These are phyloP conservation scores for Backusella westeae DNA, from an alignment of 192 early-diverging fungal species.

Conservation along the genomic window DNA sequence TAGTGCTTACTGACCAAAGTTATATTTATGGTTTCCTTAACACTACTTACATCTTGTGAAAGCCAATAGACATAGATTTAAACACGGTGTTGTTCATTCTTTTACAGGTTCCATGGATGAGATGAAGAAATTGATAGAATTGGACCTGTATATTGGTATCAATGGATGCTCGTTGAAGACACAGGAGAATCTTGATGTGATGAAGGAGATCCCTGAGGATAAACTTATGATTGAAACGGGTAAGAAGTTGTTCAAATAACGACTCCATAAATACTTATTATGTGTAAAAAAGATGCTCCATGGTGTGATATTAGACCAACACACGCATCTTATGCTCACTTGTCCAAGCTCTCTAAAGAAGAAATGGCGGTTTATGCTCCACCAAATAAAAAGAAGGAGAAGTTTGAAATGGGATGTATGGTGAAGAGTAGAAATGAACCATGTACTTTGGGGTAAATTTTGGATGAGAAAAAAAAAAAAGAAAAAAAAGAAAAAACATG, in stretches of 20 bases:
- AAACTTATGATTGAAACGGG: slow-evolving; percentile 89
- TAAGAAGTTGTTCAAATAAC: neutral
- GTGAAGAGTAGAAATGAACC: slow-evolving; percentile 89
- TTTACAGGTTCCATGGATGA: slow-evolving; percentile 79
- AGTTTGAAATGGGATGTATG: slow-evolving; percentile 59
- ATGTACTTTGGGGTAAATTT: slow-evolving; percentile 59
- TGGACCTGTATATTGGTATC: slow-evolving; percentile 89
- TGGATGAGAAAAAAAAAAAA: too few species aligned
- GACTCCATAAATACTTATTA: neutral
- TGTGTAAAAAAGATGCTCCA: slow-evolving; percentile 63
- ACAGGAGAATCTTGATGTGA: slow-evolving; percentile 76
- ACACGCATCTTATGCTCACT: slow-evolving; percentile 72
- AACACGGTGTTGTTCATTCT: slow-evolving; percentile 84
- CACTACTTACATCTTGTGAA: slow-evolving; percentile 39
- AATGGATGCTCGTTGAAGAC: slow-evolving; percentile 96
- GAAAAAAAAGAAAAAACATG: too few species aligned
- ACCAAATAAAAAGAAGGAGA: slow-evolving; percentile 73
- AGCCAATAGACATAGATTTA: slow-evolving; percentile 59
- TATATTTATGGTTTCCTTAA: too few species aligned
- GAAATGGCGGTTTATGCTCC: slow-evolving; percentile 40
- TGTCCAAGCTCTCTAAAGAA: slow-evolving; percentile 33
- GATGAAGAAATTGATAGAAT: slow-evolving; percentile 54
- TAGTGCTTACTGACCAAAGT: too few species aligned
- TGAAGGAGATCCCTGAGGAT: slow-evolving; percentile 71
- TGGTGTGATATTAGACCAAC: slow-evolving; percentile 91